phyloP scores from a whole-genome alignment of 176 grass and related monocot genomes.

The Lolium rigidum region DNA sequence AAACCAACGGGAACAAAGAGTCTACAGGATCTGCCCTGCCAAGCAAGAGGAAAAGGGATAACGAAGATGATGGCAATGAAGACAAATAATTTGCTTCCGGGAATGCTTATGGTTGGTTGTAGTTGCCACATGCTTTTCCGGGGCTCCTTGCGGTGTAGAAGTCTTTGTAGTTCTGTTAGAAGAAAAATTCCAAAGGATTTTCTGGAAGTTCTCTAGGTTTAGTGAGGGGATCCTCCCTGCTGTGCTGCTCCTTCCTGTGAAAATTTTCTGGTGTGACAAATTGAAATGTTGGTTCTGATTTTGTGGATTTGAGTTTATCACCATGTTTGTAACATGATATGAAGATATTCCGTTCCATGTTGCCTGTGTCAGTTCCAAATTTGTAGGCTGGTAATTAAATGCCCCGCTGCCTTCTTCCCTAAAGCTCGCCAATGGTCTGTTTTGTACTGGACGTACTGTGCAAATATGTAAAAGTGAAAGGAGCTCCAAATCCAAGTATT shows the following conservation, averaged over 20 bases:
- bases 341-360: no score
- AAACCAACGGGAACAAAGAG: slow-evolving; percentile 1
- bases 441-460: no score
- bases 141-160: neutral
- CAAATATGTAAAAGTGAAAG: no score
- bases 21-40: slow-evolving; percentile 29
- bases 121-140: neutral
- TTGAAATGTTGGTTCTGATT: neutral
- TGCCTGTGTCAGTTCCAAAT: no score
- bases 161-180: neutral
- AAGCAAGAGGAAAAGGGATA: slow-evolving; percentile 62
- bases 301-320: neutral
- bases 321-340: neutral
- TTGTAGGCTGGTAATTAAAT: no score
- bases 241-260: neutral
- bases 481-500: no score
- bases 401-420: no score
- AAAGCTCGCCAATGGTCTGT: no score
- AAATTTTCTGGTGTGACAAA: neutral
- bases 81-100: neutral
- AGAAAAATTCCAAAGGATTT: neutral
- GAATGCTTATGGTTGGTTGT: neutral
- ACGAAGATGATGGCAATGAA: slow-evolving; percentile 8
- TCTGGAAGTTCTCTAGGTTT: neutral
- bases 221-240: neutral